Evolutionary conservation across 2,329 filamentous ascomycete species (phyloP), one percentile per base, ranked within the genome.

Genomic region (Lecanoromycetidae sp.): DNA sequence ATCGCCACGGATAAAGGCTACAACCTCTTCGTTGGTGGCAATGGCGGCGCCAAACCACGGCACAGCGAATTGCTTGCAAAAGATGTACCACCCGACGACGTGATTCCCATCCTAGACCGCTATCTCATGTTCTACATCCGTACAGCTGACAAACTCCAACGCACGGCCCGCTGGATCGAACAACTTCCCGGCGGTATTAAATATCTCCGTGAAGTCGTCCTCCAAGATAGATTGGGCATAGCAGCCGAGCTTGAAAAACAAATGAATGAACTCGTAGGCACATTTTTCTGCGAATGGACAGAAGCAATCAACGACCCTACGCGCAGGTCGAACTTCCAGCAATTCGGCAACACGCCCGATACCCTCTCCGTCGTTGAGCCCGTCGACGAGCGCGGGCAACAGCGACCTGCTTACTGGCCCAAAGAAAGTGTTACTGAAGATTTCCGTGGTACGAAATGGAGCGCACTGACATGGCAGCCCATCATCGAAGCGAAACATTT

Each of bases 41-140:
- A 94, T 60, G 87, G 87, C 44, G 87, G 88, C 50, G 86, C 86
- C 13, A 90, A 85, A 56, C 87, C 87, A 4, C 72, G 76, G 30
- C 87, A 94, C 61, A 79, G 82, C 1, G 85, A 93, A 57, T 72
- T 94, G 2, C 74, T 94, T 1, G 86, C 85, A 50, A 88, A 87
- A 61, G 87, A 94, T 57, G 86, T 94, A 0, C 78, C 85, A 0
- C 83, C 85, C 0, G 79, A 85, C 43, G 83, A 93, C 57, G 80
- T 94, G 7, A 73, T 94, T 7, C 79, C 85, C 1, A 83, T 94
- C 49, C 71, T 94, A 2, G 88, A 94, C 62, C 80, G 88, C 36
- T 94, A 91, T 60, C 75, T 94, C 20, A 86, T 88, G 66, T 90
- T 94, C 70, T 94, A 94, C 67, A 91, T 94, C 58, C 84, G 87